phyloP scores from a whole-genome alignment of 2,329 filamentous ascomycete genomes.

The Sordariomycetes sp. region DNA sequence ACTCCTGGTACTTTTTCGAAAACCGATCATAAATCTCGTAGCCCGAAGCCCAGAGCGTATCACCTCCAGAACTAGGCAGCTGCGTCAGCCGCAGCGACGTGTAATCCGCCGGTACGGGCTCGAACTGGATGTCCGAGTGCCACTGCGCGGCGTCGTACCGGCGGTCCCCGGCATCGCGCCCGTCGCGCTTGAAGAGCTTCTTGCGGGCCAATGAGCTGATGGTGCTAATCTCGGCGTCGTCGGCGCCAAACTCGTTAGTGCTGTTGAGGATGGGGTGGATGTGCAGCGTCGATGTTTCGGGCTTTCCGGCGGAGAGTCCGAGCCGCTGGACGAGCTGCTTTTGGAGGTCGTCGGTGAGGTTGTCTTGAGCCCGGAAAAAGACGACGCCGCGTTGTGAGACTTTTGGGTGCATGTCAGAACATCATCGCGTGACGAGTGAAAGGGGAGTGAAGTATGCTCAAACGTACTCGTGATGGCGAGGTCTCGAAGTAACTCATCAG shows the following conservation, averaged over 20 bases:
- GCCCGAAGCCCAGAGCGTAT: slow-evolving; percentile 54
- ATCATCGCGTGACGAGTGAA: too few relatives aligned
- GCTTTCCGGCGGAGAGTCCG: slow-evolving; percentile 44
- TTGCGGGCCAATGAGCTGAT: slow-evolving; percentile 45
- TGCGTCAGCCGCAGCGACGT: slow-evolving; percentile 39
- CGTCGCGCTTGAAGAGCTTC: slow-evolving; percentile 30
- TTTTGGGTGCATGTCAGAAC: slow-evolving; percentile 13
- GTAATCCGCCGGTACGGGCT: slow-evolving; percentile 51
- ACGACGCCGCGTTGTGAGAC: slow-evolving; percentile 58
- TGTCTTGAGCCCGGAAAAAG: slow-evolving; percentile 54
- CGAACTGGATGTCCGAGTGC: slow-evolving; percentile 55
- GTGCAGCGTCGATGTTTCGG: slow-evolving; percentile 39
- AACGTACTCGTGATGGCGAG: slow-evolving; percentile 51
- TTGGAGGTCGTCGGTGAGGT: slow-evolving; percentile 46
- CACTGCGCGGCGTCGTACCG: slow-evolving; percentile 34
- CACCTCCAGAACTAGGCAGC: slow-evolving; percentile 39
- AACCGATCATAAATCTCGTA: slow-evolving; percentile 56
- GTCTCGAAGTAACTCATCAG: slow-evolving; percentile 50
- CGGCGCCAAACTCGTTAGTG: slow-evolving; percentile 33
- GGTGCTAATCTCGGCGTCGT: slow-evolving; percentile 45
- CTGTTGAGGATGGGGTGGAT: slow-evolving; percentile 46
- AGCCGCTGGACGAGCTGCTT: slow-evolving; percentile 51
- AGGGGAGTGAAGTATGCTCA: neutral
- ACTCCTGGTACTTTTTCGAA: slow-evolving; percentile 38
- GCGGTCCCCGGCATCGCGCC: slow-evolving; percentile 19